phyloP scores from a whole-genome alignment of 2,329 filamentous ascomycete genomes.

The Phialocephala subalpina region DNA sequence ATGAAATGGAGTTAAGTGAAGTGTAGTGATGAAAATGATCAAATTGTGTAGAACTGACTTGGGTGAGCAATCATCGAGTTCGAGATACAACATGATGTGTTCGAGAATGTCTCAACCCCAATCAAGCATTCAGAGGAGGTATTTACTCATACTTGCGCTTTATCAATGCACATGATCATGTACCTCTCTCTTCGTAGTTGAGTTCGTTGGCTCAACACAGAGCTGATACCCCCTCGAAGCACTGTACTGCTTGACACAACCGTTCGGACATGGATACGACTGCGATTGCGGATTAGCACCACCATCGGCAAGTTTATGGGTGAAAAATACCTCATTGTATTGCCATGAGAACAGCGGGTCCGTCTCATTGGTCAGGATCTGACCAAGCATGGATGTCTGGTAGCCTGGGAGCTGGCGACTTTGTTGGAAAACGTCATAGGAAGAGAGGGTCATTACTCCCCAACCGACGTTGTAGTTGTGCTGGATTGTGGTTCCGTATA shows the following conservation, averaged over 20 bases:
- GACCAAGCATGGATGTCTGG: constrained; percentile 25
- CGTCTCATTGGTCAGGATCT: constrained; percentile 56
- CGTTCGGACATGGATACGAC: constrained; percentile 26
- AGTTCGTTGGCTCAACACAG: constrained; percentile 19
- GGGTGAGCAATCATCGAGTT: no score
- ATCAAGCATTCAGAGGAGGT: no score
- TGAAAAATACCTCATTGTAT: constrained; percentile 45
- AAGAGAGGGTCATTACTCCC: constrained; percentile 25
- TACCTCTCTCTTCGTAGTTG: constrained; percentile 46
- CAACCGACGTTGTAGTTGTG: constrained; percentile 28
- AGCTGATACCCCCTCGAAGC: constrained; percentile 21
- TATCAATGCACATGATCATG: background rate
- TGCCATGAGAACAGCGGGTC: constrained; percentile 62
- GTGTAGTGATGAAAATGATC: no score
- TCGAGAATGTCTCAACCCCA: background rate
- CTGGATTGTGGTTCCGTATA: constrained; percentile 29
- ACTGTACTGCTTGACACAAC: constrained; percentile 23
- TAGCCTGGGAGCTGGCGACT: constrained; percentile 26
- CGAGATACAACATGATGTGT: no score
- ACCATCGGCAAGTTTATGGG: background rate
- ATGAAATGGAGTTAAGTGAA: no score
- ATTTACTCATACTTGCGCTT: background rate
- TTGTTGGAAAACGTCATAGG: constrained; percentile 29
- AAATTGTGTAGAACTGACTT: no score
- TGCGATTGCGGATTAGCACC: constrained; percentile 6